A percentile compares a stretch with the other conserved stretches of the same genome.
phyloP scores from a whole-genome alignment of 176 grass and related monocot species.

The Puccinellia tenuiflora region DNA sequence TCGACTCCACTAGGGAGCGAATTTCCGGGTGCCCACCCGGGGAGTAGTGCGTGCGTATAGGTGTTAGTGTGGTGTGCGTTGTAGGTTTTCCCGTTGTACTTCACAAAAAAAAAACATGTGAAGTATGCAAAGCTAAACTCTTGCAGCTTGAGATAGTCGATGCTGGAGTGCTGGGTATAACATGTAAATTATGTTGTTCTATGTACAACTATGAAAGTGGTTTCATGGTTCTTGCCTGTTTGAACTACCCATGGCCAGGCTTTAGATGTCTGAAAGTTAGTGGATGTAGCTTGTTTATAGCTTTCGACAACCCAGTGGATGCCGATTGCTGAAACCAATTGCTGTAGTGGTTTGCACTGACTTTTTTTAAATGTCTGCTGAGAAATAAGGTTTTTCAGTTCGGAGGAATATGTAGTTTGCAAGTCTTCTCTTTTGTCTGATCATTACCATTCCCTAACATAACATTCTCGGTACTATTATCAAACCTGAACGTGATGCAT shows the following conservation, averaged over 20 bases:
- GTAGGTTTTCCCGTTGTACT: too few species aligned
- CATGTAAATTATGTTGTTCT: not conserved
- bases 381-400: not conserved
- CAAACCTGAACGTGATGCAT: not conserved
- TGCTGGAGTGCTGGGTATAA: not conserved
- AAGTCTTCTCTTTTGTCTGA: not conserved
- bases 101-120: too few species aligned
- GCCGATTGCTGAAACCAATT: not conserved
- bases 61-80: too few species aligned
- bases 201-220: not conserved
- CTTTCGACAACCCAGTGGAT: not conserved
- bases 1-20: too few species aligned
- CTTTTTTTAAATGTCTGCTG: not conserved
- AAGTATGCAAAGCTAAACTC: not conserved
- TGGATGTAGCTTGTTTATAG: not conserved
- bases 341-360: not conserved
- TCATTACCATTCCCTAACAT: not conserved
- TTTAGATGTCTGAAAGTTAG: not conserved
- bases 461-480: not conserved
- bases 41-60: too few species aligned
- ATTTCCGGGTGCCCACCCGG: too few species aligned
- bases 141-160: not conserved
- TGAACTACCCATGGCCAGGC: not conserved
- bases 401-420: not conserved
- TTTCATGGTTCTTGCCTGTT: slow-evolving; percentile 16